A percentile compares a stretch with the other conserved stretches of the same genome.
phyloP scores from a whole-genome alignment of 192 early-diverging fungal genomes.

The Podila epicladia region DNA sequence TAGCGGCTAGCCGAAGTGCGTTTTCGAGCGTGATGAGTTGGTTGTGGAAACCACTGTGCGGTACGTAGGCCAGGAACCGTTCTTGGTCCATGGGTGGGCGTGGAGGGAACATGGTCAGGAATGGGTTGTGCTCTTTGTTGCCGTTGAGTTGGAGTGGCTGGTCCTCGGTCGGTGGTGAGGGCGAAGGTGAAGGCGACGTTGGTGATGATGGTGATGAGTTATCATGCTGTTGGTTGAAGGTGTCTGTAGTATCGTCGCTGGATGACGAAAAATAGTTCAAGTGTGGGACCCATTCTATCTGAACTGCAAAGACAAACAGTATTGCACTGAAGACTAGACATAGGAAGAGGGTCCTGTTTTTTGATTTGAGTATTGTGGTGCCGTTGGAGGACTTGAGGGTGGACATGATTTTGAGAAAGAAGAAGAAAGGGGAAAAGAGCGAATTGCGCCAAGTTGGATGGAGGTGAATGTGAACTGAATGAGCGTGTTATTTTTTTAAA shows the following conservation, averaged over 20 bases:
- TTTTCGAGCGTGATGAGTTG: constrained; percentile 59
- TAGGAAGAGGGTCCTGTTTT: constrained; percentile 13
- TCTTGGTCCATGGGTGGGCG: constrained; percentile 35
- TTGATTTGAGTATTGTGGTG: constrained; percentile 15
- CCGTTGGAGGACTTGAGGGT: background rate
- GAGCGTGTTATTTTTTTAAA: background rate
- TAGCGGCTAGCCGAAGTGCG: constrained; percentile 58
- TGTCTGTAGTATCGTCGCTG: background rate
- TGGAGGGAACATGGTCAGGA: constrained; percentile 43
- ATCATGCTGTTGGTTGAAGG: background rate
- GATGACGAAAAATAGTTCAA: constrained; percentile 8
- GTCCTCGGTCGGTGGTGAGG: background rate
- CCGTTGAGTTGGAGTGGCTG: constrained; percentile 7
- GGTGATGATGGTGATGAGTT: background rate
- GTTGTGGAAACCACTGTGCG: constrained; percentile 65
- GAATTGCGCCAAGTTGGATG: background rate
- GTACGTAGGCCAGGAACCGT: constrained; percentile 57
- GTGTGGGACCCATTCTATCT: constrained; percentile 45
- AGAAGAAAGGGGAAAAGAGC: background rate
- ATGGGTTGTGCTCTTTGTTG: constrained; percentile 33
- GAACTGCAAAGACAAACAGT: constrained; percentile 30
- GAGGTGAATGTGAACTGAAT: background rate
- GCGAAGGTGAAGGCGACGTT: background rate
- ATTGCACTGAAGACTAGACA: constrained; percentile 13
- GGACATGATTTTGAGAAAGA: background rate